Evolutionary conservation across 2,329 filamentous ascomycete species (phyloP).

Genomic region (Septoria linicola): DNA sequence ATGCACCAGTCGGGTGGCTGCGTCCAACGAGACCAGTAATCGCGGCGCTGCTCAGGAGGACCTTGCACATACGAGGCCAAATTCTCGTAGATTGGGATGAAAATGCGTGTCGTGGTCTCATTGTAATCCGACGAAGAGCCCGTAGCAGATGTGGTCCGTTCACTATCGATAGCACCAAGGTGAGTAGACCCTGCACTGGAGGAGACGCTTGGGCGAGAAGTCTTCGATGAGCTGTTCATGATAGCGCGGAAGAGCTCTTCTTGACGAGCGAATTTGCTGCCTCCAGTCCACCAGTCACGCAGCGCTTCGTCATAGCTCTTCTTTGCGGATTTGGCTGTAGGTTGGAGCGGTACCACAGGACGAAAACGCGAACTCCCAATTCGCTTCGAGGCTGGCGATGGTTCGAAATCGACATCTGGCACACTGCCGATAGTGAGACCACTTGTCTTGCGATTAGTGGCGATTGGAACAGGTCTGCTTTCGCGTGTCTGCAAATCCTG

Average conservation of each 20-base stretch:
- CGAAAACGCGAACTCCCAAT: not conserved
- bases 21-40: conserved; percentile 45
- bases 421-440: conserved; percentile 16
- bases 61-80: conserved; percentile 44
- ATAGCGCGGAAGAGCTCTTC: conserved; percentile 16
- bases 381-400: not conserved
- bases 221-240: conserved; percentile 6
- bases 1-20: conserved; percentile 41
- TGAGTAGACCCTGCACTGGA: not conserved
- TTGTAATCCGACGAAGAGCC: conserved; percentile 3
- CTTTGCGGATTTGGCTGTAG: not conserved
- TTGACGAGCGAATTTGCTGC: conserved; percentile 36
- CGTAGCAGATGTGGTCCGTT: not conserved
- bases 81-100: conserved; percentile 46
- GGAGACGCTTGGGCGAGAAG: not conserved
- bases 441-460: conserved; percentile 13
- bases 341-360: conserved; percentile 1
- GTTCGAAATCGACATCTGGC: conserved; percentile 11
- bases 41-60: conserved; percentile 34
- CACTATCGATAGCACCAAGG: conserved; percentile 9
- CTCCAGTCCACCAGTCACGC: conserved; percentile 43
- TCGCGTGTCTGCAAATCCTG: not conserved
- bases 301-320: conserved; percentile 40
- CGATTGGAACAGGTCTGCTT: not conserved
- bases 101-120: conserved; percentile 34